Base-by-base conservation (phyloP, 768 basidiomycete genomes). In the Phanerodontia chrysosporium region DNA sequence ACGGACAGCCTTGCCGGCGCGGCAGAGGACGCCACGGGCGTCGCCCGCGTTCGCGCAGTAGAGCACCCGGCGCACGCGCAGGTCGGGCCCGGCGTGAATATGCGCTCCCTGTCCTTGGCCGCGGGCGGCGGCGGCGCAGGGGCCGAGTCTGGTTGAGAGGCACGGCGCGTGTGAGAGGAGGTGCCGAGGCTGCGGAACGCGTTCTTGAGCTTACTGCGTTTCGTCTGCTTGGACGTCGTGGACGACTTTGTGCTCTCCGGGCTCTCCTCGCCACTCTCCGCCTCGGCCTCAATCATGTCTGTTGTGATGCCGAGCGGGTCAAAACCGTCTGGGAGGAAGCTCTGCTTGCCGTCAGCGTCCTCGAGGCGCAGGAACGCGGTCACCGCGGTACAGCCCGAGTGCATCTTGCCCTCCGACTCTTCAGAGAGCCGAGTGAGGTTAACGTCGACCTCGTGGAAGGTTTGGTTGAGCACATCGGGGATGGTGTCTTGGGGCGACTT, bases 1-100 rank as follows among this genome's bases (percentile, higher is more conserved):
- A 46, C 97, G 82, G 3, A 98, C 86, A 4, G 94, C 97, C 65
- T 85, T 89, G 28, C 97, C 97, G 13, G 80, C 84, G 46, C 97
- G 87, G 69, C 91, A 95, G 18, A 99, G 81, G 12, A 99, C 97
- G 4, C 90, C 95, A 24, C 97, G 78, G 6, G 97, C 97, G 69
- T 99, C 97, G 9, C 97, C 97, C 0, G 92, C 97, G 69, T 99
- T 99, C 44, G 97, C 97, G 55, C 87, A 89, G 71, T 98, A 99
- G 36, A 99, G 75, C 46, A 97, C 90, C 28, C 92, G 86, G 58
- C 86, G 81, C 22, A 86, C 70, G 25, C 69, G 74, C 4, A 72
- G 62, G 13, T 61, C 67, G 3, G 30, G 14, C 56, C 65, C 21
- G 69, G 69, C 32, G 59, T 57, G 57, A 57, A 59, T 55, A 62